Percentiles rank a stretch among this genome's conserved stretches.
Conservation (phyloP, 2,329 filamentous ascomycete genomes). For the Capronia coronata region DNA sequence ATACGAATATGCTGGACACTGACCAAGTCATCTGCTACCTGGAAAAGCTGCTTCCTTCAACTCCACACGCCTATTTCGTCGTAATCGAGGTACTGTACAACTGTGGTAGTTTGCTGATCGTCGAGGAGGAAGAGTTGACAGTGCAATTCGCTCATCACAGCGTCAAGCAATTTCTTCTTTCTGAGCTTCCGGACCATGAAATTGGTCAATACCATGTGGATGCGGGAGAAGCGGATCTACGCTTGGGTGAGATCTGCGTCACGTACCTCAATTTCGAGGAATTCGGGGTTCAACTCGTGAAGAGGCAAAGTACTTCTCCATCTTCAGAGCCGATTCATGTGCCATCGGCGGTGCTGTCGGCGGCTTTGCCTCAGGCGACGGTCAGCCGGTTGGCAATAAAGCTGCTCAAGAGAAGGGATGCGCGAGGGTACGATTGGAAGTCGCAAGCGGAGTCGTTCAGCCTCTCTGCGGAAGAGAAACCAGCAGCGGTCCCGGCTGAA, state of each 20-base stretch:
- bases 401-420: conserved; percentile 1
- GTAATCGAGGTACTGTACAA: conserved; percentile 16
- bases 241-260: conserved; percentile 13
- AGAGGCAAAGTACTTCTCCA: not conserved
- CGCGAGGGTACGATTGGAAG: not conserved
- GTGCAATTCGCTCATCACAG: conserved; percentile 18
- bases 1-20: not conserved
- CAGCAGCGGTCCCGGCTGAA: not conserved
- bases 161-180: conserved; percentile 10
- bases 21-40: conserved; percentile 4
- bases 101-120: conserved; percentile 19
- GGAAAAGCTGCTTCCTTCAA: not conserved
- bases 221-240: not conserved
- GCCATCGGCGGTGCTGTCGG: not conserved
- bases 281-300: conserved; percentile 8
- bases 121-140: conserved; percentile 24
- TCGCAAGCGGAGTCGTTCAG: not conserved
- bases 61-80: conserved; percentile 9
- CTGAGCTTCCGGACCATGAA: not conserved
- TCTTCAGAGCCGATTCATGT: not conserved
- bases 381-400: conserved; percentile 3
- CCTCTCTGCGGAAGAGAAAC: not conserved
- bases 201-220: not conserved
- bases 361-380: not conserved
- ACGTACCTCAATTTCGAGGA: conserved; percentile 16